Conservation (phyloP, 441 rosid species). For the Melastoma candidum region DNA sequence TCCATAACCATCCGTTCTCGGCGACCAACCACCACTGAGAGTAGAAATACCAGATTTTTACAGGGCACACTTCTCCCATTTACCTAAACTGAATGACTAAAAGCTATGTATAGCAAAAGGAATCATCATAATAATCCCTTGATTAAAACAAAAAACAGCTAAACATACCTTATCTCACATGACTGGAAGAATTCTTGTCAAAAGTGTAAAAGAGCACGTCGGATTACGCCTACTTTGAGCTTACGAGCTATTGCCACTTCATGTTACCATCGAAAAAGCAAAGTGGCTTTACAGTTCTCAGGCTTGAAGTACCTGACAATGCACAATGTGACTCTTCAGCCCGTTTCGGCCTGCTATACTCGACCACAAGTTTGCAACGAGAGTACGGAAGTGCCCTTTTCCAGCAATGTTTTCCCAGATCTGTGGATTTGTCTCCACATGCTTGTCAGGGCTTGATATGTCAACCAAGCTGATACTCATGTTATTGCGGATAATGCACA, state of each 20-base stretch:
- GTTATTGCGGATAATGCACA: slow-evolving; percentile 82
- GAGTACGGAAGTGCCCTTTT: slow-evolving; percentile 62
- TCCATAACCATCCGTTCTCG: slow-evolving; percentile 9
- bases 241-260: no score
- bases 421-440: slow-evolving; percentile 46
- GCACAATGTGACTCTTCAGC: slow-evolving; percentile 72
- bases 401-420: slow-evolving; percentile 77
- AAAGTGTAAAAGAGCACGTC: no score
- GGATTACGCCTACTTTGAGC: no score
- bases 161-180: no score
- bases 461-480: slow-evolving; percentile 88
- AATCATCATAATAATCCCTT: no score
- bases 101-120: slow-evolving; percentile 1
- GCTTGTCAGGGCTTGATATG: slow-evolving; percentile 57
- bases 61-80: slow-evolving; percentile 25
- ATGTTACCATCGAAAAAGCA: no score
- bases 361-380: slow-evolving; percentile 68
- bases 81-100: slow-evolving; percentile 21
- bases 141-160: no score
- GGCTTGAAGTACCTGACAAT: slow-evolving; percentile 90
- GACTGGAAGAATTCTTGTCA: no score
- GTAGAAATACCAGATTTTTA: slow-evolving; percentile 24
- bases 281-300: slow-evolving; percentile 24
- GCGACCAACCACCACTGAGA: slow-evolving; percentile 12
- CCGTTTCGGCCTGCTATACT: slow-evolving; percentile 83